Conservation (phyloP, 495 filamentous ascomycete genomes). For the Penicillium cinerascens region DNA sequence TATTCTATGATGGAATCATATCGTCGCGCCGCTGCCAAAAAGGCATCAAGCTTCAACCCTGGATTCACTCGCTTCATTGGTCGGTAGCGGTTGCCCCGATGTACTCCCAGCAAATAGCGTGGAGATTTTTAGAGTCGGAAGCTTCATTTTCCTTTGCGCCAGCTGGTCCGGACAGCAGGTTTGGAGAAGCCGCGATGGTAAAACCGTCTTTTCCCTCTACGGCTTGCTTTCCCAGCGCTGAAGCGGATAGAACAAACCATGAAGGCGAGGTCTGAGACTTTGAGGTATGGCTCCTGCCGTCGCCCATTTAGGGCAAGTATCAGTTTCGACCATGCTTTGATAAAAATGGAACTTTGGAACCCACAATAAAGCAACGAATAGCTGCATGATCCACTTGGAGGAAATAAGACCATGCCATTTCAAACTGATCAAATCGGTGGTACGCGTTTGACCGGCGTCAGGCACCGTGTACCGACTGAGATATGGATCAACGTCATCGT, state of each 20-base stretch:
- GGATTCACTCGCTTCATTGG: not conserved
- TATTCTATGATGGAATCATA: not conserved
- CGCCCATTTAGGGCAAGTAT: constrained; percentile 9
- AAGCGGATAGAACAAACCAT: constrained; percentile 43
- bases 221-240: constrained; percentile 33
- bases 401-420: constrained; percentile 49
- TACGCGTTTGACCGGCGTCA: constrained; percentile 24
- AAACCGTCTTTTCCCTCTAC: constrained; percentile 46
- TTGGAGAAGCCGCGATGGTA: constrained; percentile 34
- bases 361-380: constrained; percentile 43
- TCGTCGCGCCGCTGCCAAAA: not conserved
- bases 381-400: constrained; percentile 35
- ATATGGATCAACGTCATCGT: constrained; percentile 76
- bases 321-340: not conserved
- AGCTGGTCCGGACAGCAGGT: not conserved
- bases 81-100: constrained; percentile 32
- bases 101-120: constrained; percentile 38
- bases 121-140: constrained; percentile 2
- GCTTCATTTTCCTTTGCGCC: not conserved
- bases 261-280: constrained; percentile 1
- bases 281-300: constrained; percentile 7
- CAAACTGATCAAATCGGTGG: constrained; percentile 34
- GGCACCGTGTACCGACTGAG: constrained; percentile 77
- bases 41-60: not conserved
- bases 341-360: constrained; percentile 7